phyloP scores from a whole-genome alignment of 2,329 filamentous ascomycete genomes.

The Fusarium torulosum region DNA sequence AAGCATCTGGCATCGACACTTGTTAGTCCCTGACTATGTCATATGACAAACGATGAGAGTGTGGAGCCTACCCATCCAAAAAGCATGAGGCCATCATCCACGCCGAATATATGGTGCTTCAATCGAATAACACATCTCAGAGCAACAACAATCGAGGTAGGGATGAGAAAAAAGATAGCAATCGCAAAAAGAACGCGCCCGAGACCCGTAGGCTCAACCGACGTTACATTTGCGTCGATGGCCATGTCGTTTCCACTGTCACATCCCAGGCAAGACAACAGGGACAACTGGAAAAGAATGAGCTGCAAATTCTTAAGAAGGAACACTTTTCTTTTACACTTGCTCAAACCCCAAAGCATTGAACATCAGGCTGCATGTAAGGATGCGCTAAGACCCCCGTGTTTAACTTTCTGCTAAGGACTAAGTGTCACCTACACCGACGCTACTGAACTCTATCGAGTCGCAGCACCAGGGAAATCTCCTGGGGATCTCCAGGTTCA shows the following conservation, averaged over 20 bases:
- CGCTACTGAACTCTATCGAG: neutral
- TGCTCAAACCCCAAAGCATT: too few species aligned
- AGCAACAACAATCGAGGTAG: neutral
- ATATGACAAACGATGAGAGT: too few species aligned
- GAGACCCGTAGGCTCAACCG: conserved; percentile 21
- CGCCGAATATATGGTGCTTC: conserved; percentile 18
- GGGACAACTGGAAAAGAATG: neutral
- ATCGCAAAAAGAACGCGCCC: conserved; percentile 11
- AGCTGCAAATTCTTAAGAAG: neutral
- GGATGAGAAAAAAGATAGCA: conserved; percentile 15
- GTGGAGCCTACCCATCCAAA: conserved; percentile 26
- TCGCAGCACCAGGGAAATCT: neutral
- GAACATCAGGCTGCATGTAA: neutral
- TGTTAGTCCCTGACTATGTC: neutral
- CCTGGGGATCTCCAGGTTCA: too few species aligned
- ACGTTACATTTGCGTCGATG: conserved; percentile 7
- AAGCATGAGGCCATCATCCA: conserved; percentile 35
- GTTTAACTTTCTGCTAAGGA: neutral
- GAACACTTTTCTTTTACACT: neutral
- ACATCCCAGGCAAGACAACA: neutral
- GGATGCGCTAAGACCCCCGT: too few species aligned
- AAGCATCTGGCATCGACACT: conserved; percentile 5
- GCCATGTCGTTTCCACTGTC: conserved; percentile 5
- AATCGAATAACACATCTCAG: conserved; percentile 17
- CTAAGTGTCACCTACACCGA: too few species aligned